Evolutionary conservation across 208 protist species (phyloP), one percentile per base, ranked within the genome.

Genomic region (Phytomonas sp.): DNA sequence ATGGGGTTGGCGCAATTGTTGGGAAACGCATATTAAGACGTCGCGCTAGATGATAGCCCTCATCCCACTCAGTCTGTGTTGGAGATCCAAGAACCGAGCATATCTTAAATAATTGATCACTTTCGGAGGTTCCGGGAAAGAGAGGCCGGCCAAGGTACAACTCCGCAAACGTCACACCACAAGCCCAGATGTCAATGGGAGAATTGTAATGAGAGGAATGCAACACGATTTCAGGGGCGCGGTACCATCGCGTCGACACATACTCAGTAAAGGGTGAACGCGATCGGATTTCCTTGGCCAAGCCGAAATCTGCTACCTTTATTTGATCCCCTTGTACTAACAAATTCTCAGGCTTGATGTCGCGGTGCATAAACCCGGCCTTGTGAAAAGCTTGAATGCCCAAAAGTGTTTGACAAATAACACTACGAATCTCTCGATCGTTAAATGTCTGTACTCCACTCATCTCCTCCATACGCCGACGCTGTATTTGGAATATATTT

Each of bases 171-270:
- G 98, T 96, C 62, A 97, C 96, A 14, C 94, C 97, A 64, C 95
- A 92, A 23, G 94, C 93, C 97, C 98, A 99, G 59, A 99, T 93
- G 74, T 99, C 98, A 77, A 99, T 98, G 37, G 98, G 97, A 52
- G 93, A 96, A 66, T 93, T 94, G 80, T 99, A 99, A 75, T 97
- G 95, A 10, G 97, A 97, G 40, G 98, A 97, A 62, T 97, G 98
- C 10, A 99, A 84, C 34, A 99, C 86, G 69, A 98, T 96, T 80
- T 99, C 98, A 3, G 98, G 98, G 5, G 98, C 92, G 30, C 98
- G 89, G 76, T 99, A 98, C 97, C 98, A 99, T 14, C 98, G 90
- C 3, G 98, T 99, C 29, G 95, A 98, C 59, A 99, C 98, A 81
- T 99, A 99, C 73, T 99, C 97, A 0, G 97, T 99, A 81, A 98